Base-by-base conservation (phyloP, 129 eudicot genomes). In the Scalesia atractyloides region DNA sequence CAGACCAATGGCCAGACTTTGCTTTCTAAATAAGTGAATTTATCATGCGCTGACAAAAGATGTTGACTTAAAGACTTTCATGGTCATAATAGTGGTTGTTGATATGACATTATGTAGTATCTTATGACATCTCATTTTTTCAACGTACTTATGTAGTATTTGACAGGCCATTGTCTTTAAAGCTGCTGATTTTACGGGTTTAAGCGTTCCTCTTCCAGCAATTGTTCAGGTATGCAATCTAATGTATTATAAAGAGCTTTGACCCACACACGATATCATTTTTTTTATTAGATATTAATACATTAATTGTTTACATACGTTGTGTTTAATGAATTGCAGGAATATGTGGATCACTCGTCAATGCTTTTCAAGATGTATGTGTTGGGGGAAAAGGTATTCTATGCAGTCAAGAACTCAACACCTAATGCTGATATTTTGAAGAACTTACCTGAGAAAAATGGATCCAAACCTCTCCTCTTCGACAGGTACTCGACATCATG, bases 171-270 rank as follows among this genome's bases (percentile, higher is more conserved):
- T 94, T 68, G 91, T 84, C 72, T 90, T 79, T 59, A 83, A 74
- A 54, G 81, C 72, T 64, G 82, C 79, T 57, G 92, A 90, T 66
- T 94, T 84, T 85, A 36, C 57, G 50, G 88, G 82, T 67, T 83
- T 94, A 43, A 81, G 64, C 76, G 98, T 94, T 72, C 98, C 98
- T 46, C 96, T 94, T 88, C 98, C 98, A 68, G 97, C 97, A 18
- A 72, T 94, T 73, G 83, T 94, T 78, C 98, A 94, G 98, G 98
- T 86, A 71, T 79, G 84, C 61, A 58, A 47, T 50, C 15, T 13
- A 4, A 26, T 60, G 34, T 30, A 3, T 12, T 60, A 24, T 24
- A 24, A 12, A 59, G 14, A 26, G 41, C 9, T 59, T 61, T 14
- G 17, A 59, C 16, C 65, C 65, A 13, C 66, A 33, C 20, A 24